phyloP scores from a whole-genome alignment of 306 rosid species.

The Prunus armeniaca region DNA sequence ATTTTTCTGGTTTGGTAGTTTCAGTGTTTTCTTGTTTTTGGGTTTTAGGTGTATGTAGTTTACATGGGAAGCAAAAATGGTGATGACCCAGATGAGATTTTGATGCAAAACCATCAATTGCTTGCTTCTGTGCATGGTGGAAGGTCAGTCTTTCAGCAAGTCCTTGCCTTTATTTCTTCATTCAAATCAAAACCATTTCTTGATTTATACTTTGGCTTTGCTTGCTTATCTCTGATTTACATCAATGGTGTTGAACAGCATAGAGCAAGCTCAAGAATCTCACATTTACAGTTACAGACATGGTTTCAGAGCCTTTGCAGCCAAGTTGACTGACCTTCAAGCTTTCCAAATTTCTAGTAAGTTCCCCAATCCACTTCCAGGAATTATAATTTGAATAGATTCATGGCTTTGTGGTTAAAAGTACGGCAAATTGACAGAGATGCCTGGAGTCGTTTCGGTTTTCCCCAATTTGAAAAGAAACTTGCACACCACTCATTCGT shows the following conservation, averaged over 20 bases:
- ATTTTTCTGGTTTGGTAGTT: not conserved
- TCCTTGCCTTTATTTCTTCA: not conserved
- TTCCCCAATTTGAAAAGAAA: slow-evolving; percentile 67
- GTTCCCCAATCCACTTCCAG: slow-evolving; percentile 4
- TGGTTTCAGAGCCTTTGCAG: slow-evolving; percentile 82
- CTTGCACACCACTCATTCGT: slow-evolving; percentile 77
- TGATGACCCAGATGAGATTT: slow-evolving; percentile 47
- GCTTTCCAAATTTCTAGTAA: slow-evolving; percentile 65
- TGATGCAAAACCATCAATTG: slow-evolving; percentile 58
- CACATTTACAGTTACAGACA: slow-evolving; percentile 68
- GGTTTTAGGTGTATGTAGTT: slow-evolving; percentile 64
- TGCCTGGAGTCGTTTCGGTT: slow-evolving; percentile 70
- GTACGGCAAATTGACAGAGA: slow-evolving; percentile 45
- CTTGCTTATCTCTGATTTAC: not conserved
- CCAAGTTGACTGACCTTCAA: slow-evolving; percentile 59
- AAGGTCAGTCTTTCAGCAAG: slow-evolving; percentile 38
- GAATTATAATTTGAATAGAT: not conserved
- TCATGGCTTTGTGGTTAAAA: slow-evolving; percentile 21
- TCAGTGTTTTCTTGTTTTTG: slow-evolving; percentile 1
- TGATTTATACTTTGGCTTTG: not conserved
- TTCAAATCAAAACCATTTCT: not conserved
- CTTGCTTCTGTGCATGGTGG: slow-evolving; percentile 62
- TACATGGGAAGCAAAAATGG: slow-evolving; percentile 79
- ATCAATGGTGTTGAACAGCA: slow-evolving; percentile 35
- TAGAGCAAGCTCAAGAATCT: slow-evolving; percentile 58